Evolutionary conservation across 1,284 basidiomycete species (phyloP).

Genomic region (Sporisorium graminicola): DNA sequence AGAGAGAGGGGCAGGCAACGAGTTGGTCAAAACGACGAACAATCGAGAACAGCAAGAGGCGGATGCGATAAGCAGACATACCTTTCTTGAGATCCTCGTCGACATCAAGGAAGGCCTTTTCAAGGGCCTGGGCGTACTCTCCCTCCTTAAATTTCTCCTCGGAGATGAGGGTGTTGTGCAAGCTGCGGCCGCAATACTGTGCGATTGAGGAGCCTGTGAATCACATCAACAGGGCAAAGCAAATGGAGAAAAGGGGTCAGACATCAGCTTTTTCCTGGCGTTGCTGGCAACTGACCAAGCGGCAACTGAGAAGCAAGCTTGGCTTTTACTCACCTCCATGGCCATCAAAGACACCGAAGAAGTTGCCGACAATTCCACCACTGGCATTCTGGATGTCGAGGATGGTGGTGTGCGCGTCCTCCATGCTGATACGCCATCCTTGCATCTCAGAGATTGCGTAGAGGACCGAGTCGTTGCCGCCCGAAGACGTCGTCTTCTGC

Average conservation of each 20-base stretch:
- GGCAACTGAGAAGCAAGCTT: neutral
- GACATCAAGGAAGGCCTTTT: slow-evolving; percentile 89
- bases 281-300: neutral
- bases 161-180: slow-evolving; percentile 82
- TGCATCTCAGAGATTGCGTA: slow-evolving; percentile 97
- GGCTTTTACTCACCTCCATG: slow-evolving; percentile 85
- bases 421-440: slow-evolving; percentile 99
- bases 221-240: neutral
- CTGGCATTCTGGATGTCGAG: slow-evolving; percentile 71
- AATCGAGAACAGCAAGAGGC: neutral
- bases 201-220: slow-evolving; percentile 84
- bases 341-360: slow-evolving; percentile 98
- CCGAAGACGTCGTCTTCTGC: slow-evolving; percentile 82
- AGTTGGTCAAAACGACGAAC: neutral
- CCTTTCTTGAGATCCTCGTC: slow-evolving; percentile 92
- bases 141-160: slow-evolving; percentile 80
- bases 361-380: slow-evolving; percentile 72
- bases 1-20: neutral
- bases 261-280: neutral
- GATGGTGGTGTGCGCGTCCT: slow-evolving; percentile 92
- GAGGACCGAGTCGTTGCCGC: slow-evolving; percentile 81
- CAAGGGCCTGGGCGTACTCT: slow-evolving; percentile 84
- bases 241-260: neutral
- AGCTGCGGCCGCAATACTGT: slow-evolving; percentile 87
- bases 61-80: slow-evolving; percentile 66